Evolutionary conservation across 805 yeast genomes (phyloP), one percentile per base, ranked within the genome.

Genomic region (Naumovozyma baii): DNA sequence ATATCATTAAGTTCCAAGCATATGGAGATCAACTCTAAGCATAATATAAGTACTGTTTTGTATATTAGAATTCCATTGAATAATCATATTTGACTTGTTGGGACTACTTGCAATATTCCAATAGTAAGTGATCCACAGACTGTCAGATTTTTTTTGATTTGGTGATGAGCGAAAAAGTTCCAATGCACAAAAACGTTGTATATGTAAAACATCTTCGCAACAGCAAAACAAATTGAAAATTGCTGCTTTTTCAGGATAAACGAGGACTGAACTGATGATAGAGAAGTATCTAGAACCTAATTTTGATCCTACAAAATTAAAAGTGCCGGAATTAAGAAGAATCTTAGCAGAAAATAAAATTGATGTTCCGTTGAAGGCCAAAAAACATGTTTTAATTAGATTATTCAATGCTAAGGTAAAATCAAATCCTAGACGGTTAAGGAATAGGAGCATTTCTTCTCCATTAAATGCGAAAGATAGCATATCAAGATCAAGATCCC

Each of bases 281-380:
- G 40, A 37, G 39, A 46, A 44, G 8, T 42, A 42, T 37, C 31
- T 49, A 36, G 43, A 48, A 20, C 33, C 57, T 61, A 83, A 68
- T 13, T 84, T 83, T 58, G 78, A 85, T 54, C 83, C 92, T 2
- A 63, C 69, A 19, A 64, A 70, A 31, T 63, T 80, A 46, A 80
- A 78, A 37, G 78, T 83, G 12, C 74, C 86, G 2, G 75, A 82
- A 43, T 67, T 88, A 55, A 71, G 92, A 51, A 70, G 76, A 20
- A 68, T 84, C 13, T 65, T 88, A 36, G 59, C 68, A 9, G 78
- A 74, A 42, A 72, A 84, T 51, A 68, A 73, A 17, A 66, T 87
- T 17, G 57, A 61, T 1, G 78, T 69, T 50, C 71, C 83, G 0
- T 66, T 80, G 1, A 66, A 71, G 34, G 80, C 86, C 5, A 83